A percentile compares a stretch with the other conserved stretches of the same genome.
These are phyloP conservation scores for Rhazya stricta DNA, from an alignment of 257 asterid species.

Conservation along the genomic window DNA sequence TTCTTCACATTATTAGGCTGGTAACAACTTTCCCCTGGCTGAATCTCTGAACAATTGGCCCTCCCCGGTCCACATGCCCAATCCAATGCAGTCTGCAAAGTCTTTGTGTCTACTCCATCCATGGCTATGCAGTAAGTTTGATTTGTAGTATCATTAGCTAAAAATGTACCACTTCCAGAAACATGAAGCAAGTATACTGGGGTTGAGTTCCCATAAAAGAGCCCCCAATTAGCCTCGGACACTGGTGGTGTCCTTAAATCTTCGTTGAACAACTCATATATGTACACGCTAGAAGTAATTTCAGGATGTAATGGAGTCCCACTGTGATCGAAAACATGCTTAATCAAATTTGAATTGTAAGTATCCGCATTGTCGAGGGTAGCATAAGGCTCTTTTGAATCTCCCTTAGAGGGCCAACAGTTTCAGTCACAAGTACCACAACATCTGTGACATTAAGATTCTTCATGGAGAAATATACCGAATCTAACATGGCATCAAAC, in stretches of 20 bases:
- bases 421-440: constrained; percentile 66
- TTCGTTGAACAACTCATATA: constrained; percentile 90
- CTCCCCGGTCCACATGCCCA: constrained; percentile 99
- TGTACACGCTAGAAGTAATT: constrained; percentile 65
- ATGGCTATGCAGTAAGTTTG: constrained; percentile 74
- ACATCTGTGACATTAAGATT: constrained; percentile 79
- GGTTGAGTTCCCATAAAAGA: constrained; percentile 75
- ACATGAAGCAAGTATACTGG: constrained; percentile 93
- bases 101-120: constrained; percentile 63
- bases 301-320: constrained; percentile 96
- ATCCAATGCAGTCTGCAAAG: constrained; percentile 86
- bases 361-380: constrained; percentile 79
- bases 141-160: constrained; percentile 89
- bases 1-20: constrained; percentile 78
- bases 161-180: constrained; percentile 82
- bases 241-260: constrained; percentile 81
- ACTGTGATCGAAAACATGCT: constrained; percentile 61
- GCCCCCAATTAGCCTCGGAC: constrained; percentile 95
- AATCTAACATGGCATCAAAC: constrained; percentile 92
- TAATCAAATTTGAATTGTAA: constrained; percentile 81
- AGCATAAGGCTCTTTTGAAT: constrained; percentile 88
- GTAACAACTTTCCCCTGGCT: constrained; percentile 92
- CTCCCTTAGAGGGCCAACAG: constrained; percentile 97
- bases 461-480: constrained; percentile 89
- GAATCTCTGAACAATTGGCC: constrained; percentile 92